Percentiles rank a stretch among this genome's conserved stretches.
Evolutionary conservation across 2,329 filamentous ascomycete genomes (phyloP).

Genomic region (Periglandula ipomoeae): DNA sequence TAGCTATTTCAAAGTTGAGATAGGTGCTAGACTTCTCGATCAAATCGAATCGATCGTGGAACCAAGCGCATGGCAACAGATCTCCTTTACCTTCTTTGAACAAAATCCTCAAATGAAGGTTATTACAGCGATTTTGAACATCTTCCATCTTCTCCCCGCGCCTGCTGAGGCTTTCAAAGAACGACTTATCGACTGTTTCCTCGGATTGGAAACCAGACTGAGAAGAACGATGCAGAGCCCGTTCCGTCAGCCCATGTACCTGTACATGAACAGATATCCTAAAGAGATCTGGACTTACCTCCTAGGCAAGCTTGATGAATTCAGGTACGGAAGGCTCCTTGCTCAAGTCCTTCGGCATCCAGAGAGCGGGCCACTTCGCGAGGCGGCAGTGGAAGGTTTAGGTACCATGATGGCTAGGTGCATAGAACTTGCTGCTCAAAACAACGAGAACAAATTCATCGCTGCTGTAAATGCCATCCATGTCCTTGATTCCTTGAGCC

Average conservation of each 20-base stretch:
- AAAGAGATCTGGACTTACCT: slow-evolving; percentile 80
- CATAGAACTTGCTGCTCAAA: slow-evolving; percentile 52
- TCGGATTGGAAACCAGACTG: slow-evolving; percentile 77
- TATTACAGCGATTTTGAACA: slow-evolving; percentile 87
- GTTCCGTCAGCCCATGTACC: slow-evolving; percentile 82
- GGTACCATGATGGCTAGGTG: slow-evolving; percentile 62
- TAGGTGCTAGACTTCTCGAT: slow-evolving; percentile 84
- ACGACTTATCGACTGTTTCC: slow-evolving; percentile 78
- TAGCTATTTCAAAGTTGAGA: slow-evolving; percentile 99
- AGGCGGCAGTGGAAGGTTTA: slow-evolving; percentile 64
- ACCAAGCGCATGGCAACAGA: slow-evolving; percentile 68
- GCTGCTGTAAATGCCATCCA: slow-evolving; percentile 84
- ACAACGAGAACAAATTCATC: slow-evolving; percentile 57
- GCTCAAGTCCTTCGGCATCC: slow-evolving; percentile 74
- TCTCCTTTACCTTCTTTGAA: slow-evolving; percentile 91
- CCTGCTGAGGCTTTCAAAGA: slow-evolving; percentile 89
- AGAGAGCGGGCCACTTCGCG: slow-evolving; percentile 65
- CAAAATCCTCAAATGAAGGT: slow-evolving; percentile 91
- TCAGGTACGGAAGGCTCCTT: slow-evolving; percentile 83
- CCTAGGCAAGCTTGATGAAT: slow-evolving; percentile 68
- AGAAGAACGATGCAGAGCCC: slow-evolving; percentile 84
- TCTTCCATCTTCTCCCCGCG: slow-evolving; percentile 90
- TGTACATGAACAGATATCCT: slow-evolving; percentile 88
- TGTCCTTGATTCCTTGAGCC: slow-evolving; percentile 68
- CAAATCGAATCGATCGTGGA: slow-evolving; percentile 90